phyloP scores from a whole-genome alignment of 139 green algal genomes.

The Edaphochlamys debaryana region DNA sequence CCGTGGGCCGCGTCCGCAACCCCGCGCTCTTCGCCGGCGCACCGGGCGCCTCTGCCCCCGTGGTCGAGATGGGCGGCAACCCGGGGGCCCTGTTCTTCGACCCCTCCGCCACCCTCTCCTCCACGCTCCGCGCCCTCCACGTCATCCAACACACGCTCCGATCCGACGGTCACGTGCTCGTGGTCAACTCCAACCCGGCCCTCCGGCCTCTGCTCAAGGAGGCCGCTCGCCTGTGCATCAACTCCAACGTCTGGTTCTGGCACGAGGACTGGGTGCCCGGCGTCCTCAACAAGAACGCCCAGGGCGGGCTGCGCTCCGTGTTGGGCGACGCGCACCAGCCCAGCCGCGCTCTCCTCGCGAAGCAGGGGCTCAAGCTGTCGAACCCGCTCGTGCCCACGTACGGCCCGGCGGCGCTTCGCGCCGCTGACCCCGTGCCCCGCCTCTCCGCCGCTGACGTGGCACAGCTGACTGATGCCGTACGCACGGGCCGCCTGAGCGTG shows the following conservation, averaged over 20 bases:
- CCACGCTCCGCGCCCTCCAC: slow-evolving; percentile 55
- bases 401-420: too few relatives aligned
- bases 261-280: slow-evolving; percentile 34
- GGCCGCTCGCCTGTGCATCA: slow-evolving; percentile 53
- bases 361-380: slow-evolving; percentile 4
- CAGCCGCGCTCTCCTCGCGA: slow-evolving; percentile 26
- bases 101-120: slow-evolving; percentile 35
- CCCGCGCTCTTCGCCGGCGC: neutral
- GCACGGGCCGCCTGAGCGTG: too few relatives aligned
- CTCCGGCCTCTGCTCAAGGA: slow-evolving; percentile 56
- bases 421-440: neutral
- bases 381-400: neutral
- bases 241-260: slow-evolving; percentile 66
- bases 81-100: slow-evolving; percentile 40
- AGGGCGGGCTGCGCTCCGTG: slow-evolving; percentile 3
- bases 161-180: slow-evolving; percentile 54
- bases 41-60: neutral
- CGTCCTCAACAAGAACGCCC: slow-evolving; percentile 24
- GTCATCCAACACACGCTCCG: slow-evolving; percentile 46
- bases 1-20: slow-evolving; percentile 23
- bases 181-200: slow-evolving; percentile 57
- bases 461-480: too few relatives aligned
- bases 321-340: slow-evolving; percentile 37
- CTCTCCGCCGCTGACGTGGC: neutral
- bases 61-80: neutral